A percentile compares a stretch with the other conserved stretches of the same genome.
Conservation (phyloP, 345 rosid genomes). For the Crucihimalaya himalaica region DNA sequence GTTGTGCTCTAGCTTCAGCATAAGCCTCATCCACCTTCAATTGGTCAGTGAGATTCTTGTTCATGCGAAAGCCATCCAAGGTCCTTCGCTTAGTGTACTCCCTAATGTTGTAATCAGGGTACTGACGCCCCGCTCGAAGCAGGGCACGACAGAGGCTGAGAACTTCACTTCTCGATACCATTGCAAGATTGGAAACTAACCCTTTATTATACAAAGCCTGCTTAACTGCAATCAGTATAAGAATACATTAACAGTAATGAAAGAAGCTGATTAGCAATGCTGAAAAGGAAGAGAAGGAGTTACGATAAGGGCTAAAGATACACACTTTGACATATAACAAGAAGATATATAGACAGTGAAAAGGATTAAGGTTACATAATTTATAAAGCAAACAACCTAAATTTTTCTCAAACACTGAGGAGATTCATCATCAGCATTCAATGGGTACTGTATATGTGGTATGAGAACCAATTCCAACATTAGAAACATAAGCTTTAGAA, state of each 20-base stretch:
- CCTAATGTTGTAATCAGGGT: slow-evolving; percentile 74
- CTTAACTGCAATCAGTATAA: not conserved
- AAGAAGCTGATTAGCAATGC: not conserved
- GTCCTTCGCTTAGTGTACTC: slow-evolving; percentile 82
- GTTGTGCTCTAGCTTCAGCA: slow-evolving; percentile 61
- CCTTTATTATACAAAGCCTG: slow-evolving; percentile 9
- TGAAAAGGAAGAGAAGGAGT: not conserved
- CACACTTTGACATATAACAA: slow-evolving; percentile 3
- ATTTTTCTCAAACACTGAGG: not conserved
- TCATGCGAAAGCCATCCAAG: slow-evolving; percentile 65
- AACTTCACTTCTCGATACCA: slow-evolving; percentile 47
- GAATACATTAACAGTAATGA: not conserved
- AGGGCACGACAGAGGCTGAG: slow-evolving; percentile 63
- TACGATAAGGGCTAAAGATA: slow-evolving; percentile 7
- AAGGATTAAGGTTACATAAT: not conserved
- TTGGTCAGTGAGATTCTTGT: slow-evolving; percentile 52
- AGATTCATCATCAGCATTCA: not conserved
- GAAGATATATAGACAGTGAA: not conserved
- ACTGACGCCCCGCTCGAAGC: slow-evolving; percentile 69
- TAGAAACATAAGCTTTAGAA: not conserved
- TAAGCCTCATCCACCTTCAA: slow-evolving; percentile 54
- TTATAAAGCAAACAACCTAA: not conserved
- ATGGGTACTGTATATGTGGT: not conserved
- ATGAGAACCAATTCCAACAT: not conserved
- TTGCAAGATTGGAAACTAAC: slow-evolving; percentile 11